phyloP scores from a whole-genome alignment of 2,329 filamentous ascomycete genomes.

The Aspergillus oerlinghausenensis region DNA sequence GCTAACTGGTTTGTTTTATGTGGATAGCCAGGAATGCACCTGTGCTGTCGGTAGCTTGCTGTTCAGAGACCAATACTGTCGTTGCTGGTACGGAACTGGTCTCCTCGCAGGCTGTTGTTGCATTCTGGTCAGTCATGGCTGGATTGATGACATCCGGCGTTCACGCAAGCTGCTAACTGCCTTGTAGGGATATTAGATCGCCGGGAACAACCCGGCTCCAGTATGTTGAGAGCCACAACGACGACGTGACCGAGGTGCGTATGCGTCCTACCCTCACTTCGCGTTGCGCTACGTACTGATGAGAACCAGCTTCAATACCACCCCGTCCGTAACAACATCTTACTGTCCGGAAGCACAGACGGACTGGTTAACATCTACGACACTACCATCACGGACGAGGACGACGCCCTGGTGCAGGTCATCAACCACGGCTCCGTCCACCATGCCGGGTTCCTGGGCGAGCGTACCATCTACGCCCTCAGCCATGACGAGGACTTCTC shows the following conservation, averaged over 20 bases:
- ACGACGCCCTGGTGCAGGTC: conserved; percentile 59
- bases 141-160: not conserved
- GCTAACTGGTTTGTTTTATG: conserved; percentile 3
- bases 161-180: conserved; percentile 23
- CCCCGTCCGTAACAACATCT: conserved; percentile 47
- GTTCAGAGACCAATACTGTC: conserved; percentile 43
- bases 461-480: conserved; percentile 52
- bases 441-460: conserved; percentile 55
- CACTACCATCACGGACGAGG: conserved; percentile 53
- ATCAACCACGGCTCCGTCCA: conserved; percentile 61
- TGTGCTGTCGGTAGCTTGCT: conserved; percentile 51
- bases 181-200: conserved; percentile 41
- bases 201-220: conserved; percentile 31
- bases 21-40: conserved; percentile 44
- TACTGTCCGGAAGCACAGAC: conserved; percentile 60
- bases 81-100: conserved; percentile 54
- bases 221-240: conserved; percentile 48
- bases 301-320: conserved; percentile 46
- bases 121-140: conserved; percentile 38
- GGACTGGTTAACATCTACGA: conserved; percentile 61
- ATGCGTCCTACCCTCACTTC: conserved; percentile 10
- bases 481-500: conserved; percentile 60
- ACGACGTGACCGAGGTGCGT: conserved; percentile 56
- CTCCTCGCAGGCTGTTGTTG: conserved; percentile 38
- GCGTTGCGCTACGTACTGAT: not conserved